Evolutionary conservation across 495 filamentous ascomycete genomes (phyloP), one percentile per base, ranked within the genome.

Genomic region (Penicillium longicatenatum): DNA sequence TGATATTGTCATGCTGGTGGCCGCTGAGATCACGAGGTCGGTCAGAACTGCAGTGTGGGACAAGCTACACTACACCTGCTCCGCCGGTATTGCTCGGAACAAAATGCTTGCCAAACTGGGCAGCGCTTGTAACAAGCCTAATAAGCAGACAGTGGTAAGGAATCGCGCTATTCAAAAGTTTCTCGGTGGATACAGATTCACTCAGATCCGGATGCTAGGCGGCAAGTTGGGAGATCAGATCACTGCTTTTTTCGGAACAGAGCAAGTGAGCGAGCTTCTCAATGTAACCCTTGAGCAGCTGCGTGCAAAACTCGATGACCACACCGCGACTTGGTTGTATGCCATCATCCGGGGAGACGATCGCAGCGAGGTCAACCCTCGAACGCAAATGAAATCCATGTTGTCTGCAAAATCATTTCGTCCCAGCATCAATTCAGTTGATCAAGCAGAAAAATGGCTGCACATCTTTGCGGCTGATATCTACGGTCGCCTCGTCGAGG

Each of bases 331-430:
- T 7, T 98, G 93, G 92, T 79, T 98, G 21, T 93, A 96, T 74
- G 82, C 89, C 52, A 86, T 88, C 19, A 86, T 97, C 43, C 86
- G 95, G 0, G 94, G 94, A 1, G 85, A 91, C 50, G 94, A 98
- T 68, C 70, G 75, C 41, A 95, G 88, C 66, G 92, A 96, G 73
- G 92, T 98, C 62, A 97, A 91, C 64, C 81, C 92, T 35, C 84
- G 94, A 56, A 97, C 92, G 12, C 89, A 92, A 64, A 96, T 97
- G 69, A 97, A 98, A 67, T 93, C 89, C 20, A 98, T 98, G 94
- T 82, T 97, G n/a, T 96, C 91, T 2, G 93, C 94, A 44, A 98
- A 98, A 67, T 94, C 92, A 0, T 98, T 98, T 62, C 83, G 92
- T 6, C 94, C 94, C 1, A 86, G 79, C 58, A 91, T 98, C 65